Evolutionary conservation across 2,329 filamentous ascomycete genomes (phyloP), one percentile per base, ranked within the genome.

Genomic region (Fusarium floridanum): DNA sequence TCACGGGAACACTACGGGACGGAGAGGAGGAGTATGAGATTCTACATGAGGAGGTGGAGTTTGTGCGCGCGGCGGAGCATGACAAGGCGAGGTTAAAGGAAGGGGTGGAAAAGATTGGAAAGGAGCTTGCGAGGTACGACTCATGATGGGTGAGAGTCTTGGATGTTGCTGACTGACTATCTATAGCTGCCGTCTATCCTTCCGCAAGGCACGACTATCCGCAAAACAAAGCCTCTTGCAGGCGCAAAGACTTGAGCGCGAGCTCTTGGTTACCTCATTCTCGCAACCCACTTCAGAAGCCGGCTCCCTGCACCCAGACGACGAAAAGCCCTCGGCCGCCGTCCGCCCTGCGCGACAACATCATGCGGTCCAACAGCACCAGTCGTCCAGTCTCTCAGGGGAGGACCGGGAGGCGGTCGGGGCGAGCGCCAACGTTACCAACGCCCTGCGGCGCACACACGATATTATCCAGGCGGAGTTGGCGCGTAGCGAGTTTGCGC

Each of bases 391-490:
- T 74, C 80, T 85, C 22, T 82, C 92, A 5, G 90, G 91, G 24
- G 91, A 95, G 76, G 91, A 94, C 81, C 92, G 97, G 73, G 88
- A 94, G 74, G 88, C 92, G 48, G 87, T 95, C 16, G 91, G 91
- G 71, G 93, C 96, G 1, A 94, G 94, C 36, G 91, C 89, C 75
- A 94, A 97, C 85, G 93, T 98, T 64, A 98, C 96, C 4, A 87
- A 91, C 59, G 94, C 95, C 2, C 88, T 99, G 62, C 90, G 95
- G 70, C 89, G 95, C 70, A 97, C 96, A 7, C 95, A 98, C 83
- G 91, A 94, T 72, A 89, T 97, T 79, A 95, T 98, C 86, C 91
- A 94, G 73, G 88, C 91, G 6, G 95, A 98, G 86, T 90, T 99
- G 9, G 91, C 92, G 56, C 92, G 95, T 69, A 97, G 94, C 75